phyloP scores from a whole-genome alignment of 2,329 filamentous ascomycete species.

The Leptographium lundbergii region DNA sequence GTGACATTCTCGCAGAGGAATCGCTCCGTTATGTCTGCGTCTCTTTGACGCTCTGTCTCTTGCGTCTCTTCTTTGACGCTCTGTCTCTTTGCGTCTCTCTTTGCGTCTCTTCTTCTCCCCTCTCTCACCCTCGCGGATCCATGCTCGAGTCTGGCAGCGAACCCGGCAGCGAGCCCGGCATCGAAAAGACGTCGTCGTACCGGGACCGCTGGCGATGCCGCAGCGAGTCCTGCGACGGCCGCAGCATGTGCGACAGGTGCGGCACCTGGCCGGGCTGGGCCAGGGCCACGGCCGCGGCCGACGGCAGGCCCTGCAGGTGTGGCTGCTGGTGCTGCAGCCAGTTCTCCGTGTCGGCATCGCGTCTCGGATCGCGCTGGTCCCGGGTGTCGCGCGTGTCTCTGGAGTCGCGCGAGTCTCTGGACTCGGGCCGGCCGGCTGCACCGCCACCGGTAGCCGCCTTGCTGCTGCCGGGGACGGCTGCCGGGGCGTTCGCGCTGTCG shows the following conservation, averaged over 20 bases:
- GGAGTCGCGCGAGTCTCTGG: constrained; percentile 21
- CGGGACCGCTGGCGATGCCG: constrained; percentile 24
- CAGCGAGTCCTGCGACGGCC: constrained; percentile 19
- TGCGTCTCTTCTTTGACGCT: no score
- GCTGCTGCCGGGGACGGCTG: background rate
- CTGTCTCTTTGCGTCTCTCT: background rate
- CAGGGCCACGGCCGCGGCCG: constrained; percentile 1
- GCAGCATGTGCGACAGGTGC: constrained; percentile 3
- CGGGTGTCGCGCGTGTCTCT: constrained; percentile 15
- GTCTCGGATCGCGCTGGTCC: constrained; percentile 18
- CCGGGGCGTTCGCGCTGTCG: background rate
- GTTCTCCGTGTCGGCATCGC: constrained; percentile 14
- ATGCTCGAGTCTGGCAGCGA: constrained; percentile 28
- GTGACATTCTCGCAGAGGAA: background rate
- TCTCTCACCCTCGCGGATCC: constrained; percentile 14
- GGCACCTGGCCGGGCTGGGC: constrained; percentile 2
- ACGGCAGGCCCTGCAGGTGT: constrained; percentile 12
- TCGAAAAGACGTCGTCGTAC: constrained; percentile 23
- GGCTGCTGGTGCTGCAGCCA: constrained; percentile 13
- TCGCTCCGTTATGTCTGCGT: background rate
- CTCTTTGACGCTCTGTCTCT: no score
- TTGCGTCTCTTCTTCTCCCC: background rate
- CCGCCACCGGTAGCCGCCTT: background rate
- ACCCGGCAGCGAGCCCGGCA: constrained; percentile 37
- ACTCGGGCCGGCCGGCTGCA: constrained; percentile 9